A percentile compares a stretch with the other conserved stretches of the same genome.
phyloP scores from a whole-genome alignment of 176 grass and related monocot genomes.

The Secale cereale region DNA sequence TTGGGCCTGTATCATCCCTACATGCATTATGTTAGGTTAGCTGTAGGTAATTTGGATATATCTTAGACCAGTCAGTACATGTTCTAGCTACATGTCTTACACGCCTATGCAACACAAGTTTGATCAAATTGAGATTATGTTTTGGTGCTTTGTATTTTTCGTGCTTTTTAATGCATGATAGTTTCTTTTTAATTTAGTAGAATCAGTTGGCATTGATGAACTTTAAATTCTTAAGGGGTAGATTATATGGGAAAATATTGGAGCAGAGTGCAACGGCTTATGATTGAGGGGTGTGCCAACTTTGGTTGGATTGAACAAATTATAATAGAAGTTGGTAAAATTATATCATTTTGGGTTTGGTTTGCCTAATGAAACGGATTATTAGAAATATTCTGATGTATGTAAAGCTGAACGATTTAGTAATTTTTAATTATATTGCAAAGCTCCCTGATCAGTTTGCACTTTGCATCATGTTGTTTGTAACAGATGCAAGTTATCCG shows the following conservation, averaged over 20 bases:
- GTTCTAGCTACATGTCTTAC: not conserved
- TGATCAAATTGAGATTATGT: not conserved
- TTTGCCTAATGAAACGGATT: constrained; percentile 11
- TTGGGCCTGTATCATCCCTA: constrained; percentile 7
- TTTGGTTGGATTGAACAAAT: not conserved
- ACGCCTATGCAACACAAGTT: not conserved
- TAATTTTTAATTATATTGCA: not conserved
- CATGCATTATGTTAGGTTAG: constrained; percentile 4
- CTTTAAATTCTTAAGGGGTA: not conserved
- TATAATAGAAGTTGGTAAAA: not conserved
- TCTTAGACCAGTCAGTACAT: not conserved
- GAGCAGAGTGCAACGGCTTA: not conserved
- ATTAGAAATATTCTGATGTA: not conserved
- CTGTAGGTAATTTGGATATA: not conserved
- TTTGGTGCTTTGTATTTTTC: not conserved
- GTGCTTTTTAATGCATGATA: not conserved
- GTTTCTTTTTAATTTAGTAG: not conserved
- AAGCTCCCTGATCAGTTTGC: not conserved
- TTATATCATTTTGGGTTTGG: not conserved
- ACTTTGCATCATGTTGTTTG: not conserved
- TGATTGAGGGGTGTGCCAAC: not conserved
- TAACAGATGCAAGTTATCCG: not conserved
- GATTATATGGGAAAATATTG: not conserved
- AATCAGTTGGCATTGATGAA: constrained; percentile 6
- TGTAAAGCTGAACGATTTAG: not conserved